Evolutionary conservation across 176 grass and related monocot genomes (phyloP).

Genomic region (Avena eriantha): DNA sequence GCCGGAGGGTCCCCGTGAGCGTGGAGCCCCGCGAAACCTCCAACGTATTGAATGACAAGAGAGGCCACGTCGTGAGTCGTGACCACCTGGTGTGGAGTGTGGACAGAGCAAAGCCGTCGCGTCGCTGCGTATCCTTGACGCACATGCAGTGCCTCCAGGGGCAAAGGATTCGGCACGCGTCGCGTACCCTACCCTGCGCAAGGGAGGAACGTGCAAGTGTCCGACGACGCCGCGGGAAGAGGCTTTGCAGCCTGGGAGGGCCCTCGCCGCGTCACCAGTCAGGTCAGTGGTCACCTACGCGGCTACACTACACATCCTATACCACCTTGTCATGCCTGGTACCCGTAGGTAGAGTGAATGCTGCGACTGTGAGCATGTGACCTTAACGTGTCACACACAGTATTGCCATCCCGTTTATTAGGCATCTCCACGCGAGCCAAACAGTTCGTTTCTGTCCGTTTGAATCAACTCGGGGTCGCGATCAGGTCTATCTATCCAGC

Average conservation of each 20-base stretch:
- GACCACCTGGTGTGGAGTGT: not conserved
- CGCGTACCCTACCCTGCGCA: not conserved
- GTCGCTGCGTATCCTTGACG: constrained; percentile 27
- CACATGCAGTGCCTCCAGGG: constrained; percentile 40
- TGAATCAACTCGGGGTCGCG: too few species aligned
- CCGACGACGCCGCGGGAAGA: not conserved
- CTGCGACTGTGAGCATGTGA: not conserved
- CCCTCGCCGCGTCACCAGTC: not conserved
- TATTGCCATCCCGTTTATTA: too few species aligned
- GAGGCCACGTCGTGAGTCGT: not conserved
- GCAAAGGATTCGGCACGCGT: constrained; percentile 25
- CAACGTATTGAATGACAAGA: constrained; percentile 1
- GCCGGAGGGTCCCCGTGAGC: constrained; percentile 31
- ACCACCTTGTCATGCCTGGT: not conserved
- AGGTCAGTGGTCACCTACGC: not conserved
- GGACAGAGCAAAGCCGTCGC: constrained; percentile 9
- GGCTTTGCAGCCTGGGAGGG: not conserved
- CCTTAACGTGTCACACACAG: not conserved
- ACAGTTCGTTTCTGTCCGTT: too few species aligned
- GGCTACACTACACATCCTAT: too few species aligned
- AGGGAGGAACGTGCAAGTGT: constrained; percentile 39
- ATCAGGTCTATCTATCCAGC: too few species aligned
- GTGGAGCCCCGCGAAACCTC: not conserved
- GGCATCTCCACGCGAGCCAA: too few species aligned
- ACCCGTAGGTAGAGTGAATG: constrained; percentile 18